These are phyloP conservation scores for Pestalotiopsis sp. DNA, from an alignment of 2,329 filamentous ascomycete genomes.

Conservation along the genomic window DNA sequence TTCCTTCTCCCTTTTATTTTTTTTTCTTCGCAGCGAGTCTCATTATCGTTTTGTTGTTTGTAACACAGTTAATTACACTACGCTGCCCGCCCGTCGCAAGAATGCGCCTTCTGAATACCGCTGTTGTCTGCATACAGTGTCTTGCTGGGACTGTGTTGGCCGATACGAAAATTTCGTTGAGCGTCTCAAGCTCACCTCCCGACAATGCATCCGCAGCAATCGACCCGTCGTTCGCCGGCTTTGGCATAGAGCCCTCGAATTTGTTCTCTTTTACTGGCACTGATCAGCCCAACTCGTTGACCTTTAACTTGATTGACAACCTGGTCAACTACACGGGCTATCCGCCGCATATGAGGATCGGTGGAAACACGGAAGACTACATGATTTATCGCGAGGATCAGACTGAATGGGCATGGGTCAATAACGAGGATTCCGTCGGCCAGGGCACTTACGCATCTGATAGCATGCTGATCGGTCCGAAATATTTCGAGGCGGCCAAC, in stretches of 20 bases:
- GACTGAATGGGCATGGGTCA: conserved; percentile 34
- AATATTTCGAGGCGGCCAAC: conserved; percentile 47
- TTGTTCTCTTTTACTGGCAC: conserved; percentile 52
- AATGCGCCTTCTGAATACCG: conserved; percentile 3
- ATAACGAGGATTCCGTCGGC: conserved; percentile 38
- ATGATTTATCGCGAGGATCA: conserved; percentile 43
- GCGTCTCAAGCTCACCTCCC: conserved; percentile 14
- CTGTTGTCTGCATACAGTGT: conserved; percentile 1
- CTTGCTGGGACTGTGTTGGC: conserved; percentile 27
- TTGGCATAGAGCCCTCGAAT: conserved; percentile 54
- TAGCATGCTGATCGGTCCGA: conserved; percentile 46
- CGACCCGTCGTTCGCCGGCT: conserved; percentile 47
- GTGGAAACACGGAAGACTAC: conserved; percentile 54
- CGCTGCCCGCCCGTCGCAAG: background rate
- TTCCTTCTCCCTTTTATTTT: no score
- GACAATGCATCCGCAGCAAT: conserved; percentile 23
- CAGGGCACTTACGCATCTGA: conserved; percentile 42
- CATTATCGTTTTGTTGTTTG: no score
- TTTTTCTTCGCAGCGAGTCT: no score
- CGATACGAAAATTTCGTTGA: conserved; percentile 7
- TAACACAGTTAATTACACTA: background rate
- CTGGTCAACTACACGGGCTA: conserved; percentile 49
- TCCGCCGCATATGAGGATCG: conserved; percentile 49
- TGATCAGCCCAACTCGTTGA: conserved; percentile 41
- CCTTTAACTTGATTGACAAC: conserved; percentile 49